A percentile compares a stretch with the other conserved stretches of the same genome.
Conservation (phyloP, 108 stramenopile species). For the Nitzschia palea region DNA sequence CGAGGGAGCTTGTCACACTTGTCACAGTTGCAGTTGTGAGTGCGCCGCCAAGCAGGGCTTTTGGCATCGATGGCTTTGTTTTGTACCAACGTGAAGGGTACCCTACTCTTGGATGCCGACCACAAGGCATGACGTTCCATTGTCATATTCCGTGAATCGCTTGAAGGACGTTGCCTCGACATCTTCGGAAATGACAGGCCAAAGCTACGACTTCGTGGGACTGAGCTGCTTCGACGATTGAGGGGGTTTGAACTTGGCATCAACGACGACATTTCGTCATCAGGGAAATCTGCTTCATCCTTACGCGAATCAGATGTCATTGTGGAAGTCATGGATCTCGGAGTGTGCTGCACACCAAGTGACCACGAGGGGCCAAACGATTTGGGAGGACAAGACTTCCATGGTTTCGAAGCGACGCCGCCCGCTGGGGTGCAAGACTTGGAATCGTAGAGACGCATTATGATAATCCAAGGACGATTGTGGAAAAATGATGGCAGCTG, state of each 20-base stretch:
- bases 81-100: not conserved
- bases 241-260: too few species aligned
- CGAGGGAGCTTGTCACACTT: not conserved
- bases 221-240: too few species aligned
- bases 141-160: too few species aligned
- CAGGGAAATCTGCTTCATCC: too few species aligned
- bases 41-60: too few species aligned
- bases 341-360: not conserved
- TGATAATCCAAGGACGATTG: not conserved
- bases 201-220: not conserved
- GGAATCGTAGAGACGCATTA: slow-evolving; percentile 20
- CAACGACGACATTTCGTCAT: too few species aligned
- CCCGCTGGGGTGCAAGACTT: slow-evolving; percentile 17
- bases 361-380: not conserved
- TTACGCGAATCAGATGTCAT: not conserved
- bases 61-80: not conserved
- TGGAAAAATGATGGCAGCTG: not conserved
- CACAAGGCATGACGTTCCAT: too few species aligned
- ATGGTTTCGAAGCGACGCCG: not conserved
- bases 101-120: not conserved
- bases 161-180: too few species aligned
- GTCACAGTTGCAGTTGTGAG: too few species aligned
- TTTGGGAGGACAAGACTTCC: slow-evolving; percentile 5
- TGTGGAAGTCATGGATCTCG: not conserved
- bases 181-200: not conserved